Evolutionary conservation across 2,329 filamentous ascomycete genomes (phyloP), one percentile per base, ranked within the genome.

Genomic region (Alternaria panax): DNA sequence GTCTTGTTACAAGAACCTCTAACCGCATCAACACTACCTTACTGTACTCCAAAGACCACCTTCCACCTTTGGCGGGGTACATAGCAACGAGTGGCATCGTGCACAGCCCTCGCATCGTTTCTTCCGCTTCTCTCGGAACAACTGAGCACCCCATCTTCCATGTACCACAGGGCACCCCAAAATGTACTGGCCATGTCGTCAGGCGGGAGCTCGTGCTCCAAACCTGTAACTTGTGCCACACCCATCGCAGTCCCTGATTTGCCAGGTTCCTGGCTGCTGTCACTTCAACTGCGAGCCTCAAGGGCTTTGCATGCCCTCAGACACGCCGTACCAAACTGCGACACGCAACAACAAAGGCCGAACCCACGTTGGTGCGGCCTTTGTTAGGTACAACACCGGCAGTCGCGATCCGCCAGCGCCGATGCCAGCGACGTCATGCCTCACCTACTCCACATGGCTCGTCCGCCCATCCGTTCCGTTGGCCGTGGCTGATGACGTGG

Each of bases 21-120:
- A 63, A 47, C 57, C 50, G 20, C 54, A 57, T 55, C 47, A 12
- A 43, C 41, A 27, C 54, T 64, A 54, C 62, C 59, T 32, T 60
- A 38, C 54, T 40, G 27, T 64, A 55, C 54, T 46, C 51, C 30
- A 50, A 40, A 43, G 34, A 43, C 34, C 61, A 64, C 60, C 60
- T 63, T 64, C 59, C 46, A 40, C 38, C 22, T 51, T 54, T 46
- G 55, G 60, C 20, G 52, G 52, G 52, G 42, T 58, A 47, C 55
- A 32, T 45, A 40, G 8, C 32, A 57, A 57, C 41, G 55, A 32
- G 55, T 41, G 55, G 55, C 42, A 54, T 53, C 43, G 18, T 20
- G 54, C 45, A 5, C 41, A 47, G 40, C 50, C 50, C 25, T 40
- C 50, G 27, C 42, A 20, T 32, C 28, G 25, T 38, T 16, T 45